Percentiles rank a stretch among this genome's conserved stretches.
phyloP scores from a whole-genome alignment of 306 rosid species.

The Cajanus cajan region DNA sequence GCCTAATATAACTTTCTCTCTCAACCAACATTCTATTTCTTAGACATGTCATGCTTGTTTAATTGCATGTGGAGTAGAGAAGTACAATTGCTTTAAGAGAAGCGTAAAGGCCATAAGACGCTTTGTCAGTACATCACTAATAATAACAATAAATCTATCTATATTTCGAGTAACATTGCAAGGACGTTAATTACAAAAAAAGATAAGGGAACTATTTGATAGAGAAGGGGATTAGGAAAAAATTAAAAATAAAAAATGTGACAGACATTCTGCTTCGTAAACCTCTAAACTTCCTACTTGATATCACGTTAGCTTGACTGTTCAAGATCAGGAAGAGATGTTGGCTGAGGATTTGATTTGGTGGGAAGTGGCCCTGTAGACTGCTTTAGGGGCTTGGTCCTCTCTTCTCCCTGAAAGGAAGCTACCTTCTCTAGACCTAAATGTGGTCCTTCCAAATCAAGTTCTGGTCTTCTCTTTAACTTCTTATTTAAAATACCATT shows the following conservation, averaged over 20 bases:
- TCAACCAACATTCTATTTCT: neutral
- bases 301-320: conserved; percentile 77
- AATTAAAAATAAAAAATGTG: conserved; percentile 15
- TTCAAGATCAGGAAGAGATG: conserved; percentile 65
- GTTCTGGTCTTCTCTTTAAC: conserved; percentile 76
- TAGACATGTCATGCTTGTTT: neutral
- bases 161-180: conserved; percentile 44
- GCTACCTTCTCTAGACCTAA: conserved; percentile 55
- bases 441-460: conserved; percentile 60
- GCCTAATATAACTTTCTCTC: neutral
- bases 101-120: neutral
- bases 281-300: conserved; percentile 38
- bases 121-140: conserved; percentile 40
- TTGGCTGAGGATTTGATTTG: conserved; percentile 62
- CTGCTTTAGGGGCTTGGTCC: conserved; percentile 60
- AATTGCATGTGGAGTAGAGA: neutral
- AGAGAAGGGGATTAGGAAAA: neutral
- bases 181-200: conserved; percentile 74
- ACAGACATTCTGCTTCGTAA: conserved; percentile 39
- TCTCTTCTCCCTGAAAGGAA: conserved; percentile 70
- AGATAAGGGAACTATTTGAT: conserved; percentile 35
- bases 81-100: neutral
- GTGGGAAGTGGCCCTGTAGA: conserved; percentile 48
- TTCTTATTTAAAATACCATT: conserved; percentile 68
- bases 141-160: conserved; percentile 44